These are phyloP conservation scores for Nicotiana obtusifolia DNA, from an alignment of 257 asterid species.

Conservation along the genomic window DNA sequence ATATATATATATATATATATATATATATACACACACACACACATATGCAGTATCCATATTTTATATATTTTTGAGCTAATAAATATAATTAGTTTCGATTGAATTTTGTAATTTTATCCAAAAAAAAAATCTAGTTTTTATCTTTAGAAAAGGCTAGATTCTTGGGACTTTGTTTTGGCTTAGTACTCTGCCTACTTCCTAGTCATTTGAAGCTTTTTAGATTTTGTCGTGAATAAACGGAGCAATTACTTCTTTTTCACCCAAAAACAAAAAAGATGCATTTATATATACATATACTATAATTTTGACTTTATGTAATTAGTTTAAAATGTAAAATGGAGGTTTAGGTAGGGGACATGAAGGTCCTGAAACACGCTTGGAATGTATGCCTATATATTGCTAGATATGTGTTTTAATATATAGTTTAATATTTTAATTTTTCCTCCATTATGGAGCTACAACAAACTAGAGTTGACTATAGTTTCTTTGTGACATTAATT, in stretches of 20 bases:
- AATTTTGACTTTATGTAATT: neutral
- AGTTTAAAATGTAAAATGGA: neutral
- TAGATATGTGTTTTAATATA: neutral
- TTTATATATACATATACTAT: neutral
- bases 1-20: too few relatives aligned
- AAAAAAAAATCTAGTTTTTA: neutral
- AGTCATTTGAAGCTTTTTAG: neutral
- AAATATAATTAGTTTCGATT: too few relatives aligned
- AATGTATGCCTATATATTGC: conserved; percentile 15
- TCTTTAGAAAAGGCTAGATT: neutral
- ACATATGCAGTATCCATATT: too few relatives aligned
- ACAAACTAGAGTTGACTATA: conserved; percentile 4
- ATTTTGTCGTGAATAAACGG: neutral
- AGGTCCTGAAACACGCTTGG: conserved; percentile 17
- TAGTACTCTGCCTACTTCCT: neutral
- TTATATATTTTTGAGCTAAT: too few relatives aligned
- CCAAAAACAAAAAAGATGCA: neutral
- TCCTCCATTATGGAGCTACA: neutral
- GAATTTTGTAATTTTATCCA: too few relatives aligned
- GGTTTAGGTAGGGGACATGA: conserved; percentile 18
- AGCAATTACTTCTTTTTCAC: neutral
- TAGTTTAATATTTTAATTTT: neutral
- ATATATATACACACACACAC: too few relatives aligned
- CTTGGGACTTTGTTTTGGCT: neutral
- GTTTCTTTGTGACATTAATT: neutral